These are phyloP conservation scores for Corinectria fuckeliana DNA, from an alignment of 2,329 filamentous ascomycete species.

Conservation along the genomic window DNA sequence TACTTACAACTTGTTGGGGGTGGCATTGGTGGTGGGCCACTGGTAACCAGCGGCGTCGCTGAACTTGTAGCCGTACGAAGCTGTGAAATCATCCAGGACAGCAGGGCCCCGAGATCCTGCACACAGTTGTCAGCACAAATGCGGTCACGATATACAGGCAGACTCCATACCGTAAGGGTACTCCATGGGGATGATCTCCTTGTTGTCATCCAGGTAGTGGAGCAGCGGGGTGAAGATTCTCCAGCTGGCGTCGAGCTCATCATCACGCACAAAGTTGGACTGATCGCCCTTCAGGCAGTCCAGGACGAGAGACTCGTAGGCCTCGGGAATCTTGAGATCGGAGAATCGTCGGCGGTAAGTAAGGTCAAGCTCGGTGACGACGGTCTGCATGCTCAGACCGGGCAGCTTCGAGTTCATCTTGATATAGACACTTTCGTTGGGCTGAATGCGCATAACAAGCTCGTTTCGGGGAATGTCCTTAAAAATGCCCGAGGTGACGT, in stretches of 20 bases:
- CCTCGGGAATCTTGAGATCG: conserved; percentile 98
- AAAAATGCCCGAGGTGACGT: conserved; percentile 98
- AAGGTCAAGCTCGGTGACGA: conserved; percentile 96
- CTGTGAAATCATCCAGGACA: conserved; percentile 96
- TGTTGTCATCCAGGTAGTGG: conserved; percentile 98
- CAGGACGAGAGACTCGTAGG: conserved; percentile 96
- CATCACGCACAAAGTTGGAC: conserved; percentile 98
- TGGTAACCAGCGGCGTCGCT: conserved; percentile 95
- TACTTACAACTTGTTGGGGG: conserved; percentile 80
- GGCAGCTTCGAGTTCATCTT: conserved; percentile 99
- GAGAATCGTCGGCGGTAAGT: conserved; percentile 99
- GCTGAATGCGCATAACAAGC: conserved; percentile 98
- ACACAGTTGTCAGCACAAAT: conserved; percentile 12
- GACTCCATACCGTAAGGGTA: conserved; percentile 85
- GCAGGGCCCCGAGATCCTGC: conserved; percentile 94
- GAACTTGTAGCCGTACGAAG: conserved; percentile 98
- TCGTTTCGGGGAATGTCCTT: conserved; percentile 99
- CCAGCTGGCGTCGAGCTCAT: conserved; percentile 97
- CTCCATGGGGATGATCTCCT: conserved; percentile 99
- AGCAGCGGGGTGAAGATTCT: conserved; percentile 97
- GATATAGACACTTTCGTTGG: conserved; percentile 99
- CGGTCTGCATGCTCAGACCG: conserved; percentile 98
- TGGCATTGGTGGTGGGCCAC: conserved; percentile 82
- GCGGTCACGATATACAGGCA: neutral
- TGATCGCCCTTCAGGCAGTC: conserved; percentile 99